A percentile compares a stretch with the other conserved stretches of the same genome.
phyloP scores from a whole-genome alignment of 306 rosid genomes.

The Styphnolobium japonicum region DNA sequence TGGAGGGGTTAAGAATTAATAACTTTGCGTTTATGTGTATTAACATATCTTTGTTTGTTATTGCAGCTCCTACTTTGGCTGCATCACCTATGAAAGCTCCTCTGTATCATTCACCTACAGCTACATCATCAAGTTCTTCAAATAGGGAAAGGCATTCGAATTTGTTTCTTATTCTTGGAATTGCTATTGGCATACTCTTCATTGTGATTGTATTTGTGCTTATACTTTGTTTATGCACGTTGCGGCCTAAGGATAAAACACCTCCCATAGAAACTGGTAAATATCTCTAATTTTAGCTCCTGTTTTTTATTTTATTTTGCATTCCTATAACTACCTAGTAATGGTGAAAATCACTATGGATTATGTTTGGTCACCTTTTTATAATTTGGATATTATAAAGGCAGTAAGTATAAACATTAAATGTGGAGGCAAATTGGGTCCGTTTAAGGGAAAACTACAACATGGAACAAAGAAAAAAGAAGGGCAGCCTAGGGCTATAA shows the following conservation, averaged over 20 bases:
- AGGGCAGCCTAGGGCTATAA: too few species aligned
- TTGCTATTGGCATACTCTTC: constrained; percentile 70
- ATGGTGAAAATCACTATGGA: neutral
- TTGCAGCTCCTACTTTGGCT: constrained; percentile 61
- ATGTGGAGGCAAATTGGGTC: neutral
- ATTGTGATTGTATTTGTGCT: constrained; percentile 56
- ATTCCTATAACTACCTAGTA: constrained; percentile 11
- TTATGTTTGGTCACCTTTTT: constrained; percentile 12
- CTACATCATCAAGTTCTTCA: constrained; percentile 47
- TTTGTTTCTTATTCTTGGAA: constrained; percentile 62
- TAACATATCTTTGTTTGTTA: constrained; percentile 22
- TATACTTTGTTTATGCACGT: constrained; percentile 56
- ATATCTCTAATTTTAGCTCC: constrained; percentile 25
- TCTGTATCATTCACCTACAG: constrained; percentile 34
- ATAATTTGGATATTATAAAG: constrained; percentile 7
- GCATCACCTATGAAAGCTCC: constrained; percentile 62
- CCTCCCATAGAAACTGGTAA: constrained; percentile 63
- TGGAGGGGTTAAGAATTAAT: neutral
- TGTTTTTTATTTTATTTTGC: neutral
- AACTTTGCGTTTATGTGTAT: constrained; percentile 14
- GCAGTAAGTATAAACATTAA: neutral
- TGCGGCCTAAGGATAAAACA: constrained; percentile 45
- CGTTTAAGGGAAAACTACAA: neutral
- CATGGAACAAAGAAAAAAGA: neutral
- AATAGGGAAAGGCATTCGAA: constrained; percentile 55